Conservation (phyloP, 2,329 filamentous ascomycete species). For the Zymoseptoria passerinii region DNA sequence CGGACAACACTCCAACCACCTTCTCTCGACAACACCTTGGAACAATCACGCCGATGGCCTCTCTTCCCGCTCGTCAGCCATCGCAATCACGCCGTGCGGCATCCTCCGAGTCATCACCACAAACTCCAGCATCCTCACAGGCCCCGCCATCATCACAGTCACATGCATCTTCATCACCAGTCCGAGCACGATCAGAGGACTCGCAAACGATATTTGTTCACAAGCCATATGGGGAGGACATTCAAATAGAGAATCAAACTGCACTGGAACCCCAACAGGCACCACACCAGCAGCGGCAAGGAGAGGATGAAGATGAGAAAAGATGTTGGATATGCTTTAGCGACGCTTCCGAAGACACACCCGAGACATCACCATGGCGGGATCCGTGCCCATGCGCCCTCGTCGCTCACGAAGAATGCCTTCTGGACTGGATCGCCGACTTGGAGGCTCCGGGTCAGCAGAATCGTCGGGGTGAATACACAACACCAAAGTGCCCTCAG, state of each 20-base stretch:
- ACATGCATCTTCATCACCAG: constrained; percentile 14
- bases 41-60: constrained; percentile 31
- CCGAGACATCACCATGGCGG: constrained; percentile 61
- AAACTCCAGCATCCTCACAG: constrained; percentile 13
- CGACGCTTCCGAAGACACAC: constrained; percentile 56
- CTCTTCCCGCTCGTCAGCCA: constrained; percentile 31
- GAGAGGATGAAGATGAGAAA: constrained; percentile 31
- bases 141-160: constrained; percentile 9
- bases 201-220: constrained; percentile 41
- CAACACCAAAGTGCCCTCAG: constrained; percentile 73
- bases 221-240: constrained; percentile 18
- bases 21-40: background rate
- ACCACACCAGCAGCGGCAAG: constrained; percentile 10
- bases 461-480: constrained; percentile 39
- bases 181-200: constrained; percentile 35
- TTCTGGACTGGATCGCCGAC: constrained; percentile 90
- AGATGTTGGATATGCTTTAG: constrained; percentile 65
- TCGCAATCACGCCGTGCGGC: constrained; percentile 16
- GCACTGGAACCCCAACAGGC: constrained; percentile 6
- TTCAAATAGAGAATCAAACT: constrained; percentile 4
- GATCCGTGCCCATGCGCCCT: constrained; percentile 86
- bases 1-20: background rate
- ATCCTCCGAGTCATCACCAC: constrained; percentile 11
- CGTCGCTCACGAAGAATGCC: constrained; percentile 80
- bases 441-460: constrained; percentile 57